phyloP scores from a whole-genome alignment of 805 yeast genomes.

The Ogataea chonburiensis region DNA sequence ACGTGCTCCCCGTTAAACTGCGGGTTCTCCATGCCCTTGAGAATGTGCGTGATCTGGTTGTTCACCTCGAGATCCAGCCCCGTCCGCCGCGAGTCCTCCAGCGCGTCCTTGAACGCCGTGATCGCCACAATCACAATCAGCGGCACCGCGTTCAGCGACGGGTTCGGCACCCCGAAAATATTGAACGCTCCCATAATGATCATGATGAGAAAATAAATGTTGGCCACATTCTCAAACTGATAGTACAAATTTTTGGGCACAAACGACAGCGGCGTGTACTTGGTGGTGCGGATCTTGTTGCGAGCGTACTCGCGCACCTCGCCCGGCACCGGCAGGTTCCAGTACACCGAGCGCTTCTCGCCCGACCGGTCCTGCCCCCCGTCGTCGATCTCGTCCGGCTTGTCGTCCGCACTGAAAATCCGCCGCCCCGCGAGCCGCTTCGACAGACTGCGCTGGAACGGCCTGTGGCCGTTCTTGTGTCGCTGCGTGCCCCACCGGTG shows the following conservation, averaged over 20 bases:
- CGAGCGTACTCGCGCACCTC: constrained; percentile 65
- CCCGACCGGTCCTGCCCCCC: constrained; percentile 29
- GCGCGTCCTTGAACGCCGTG: constrained; percentile 76
- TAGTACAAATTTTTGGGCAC: constrained; percentile 77
- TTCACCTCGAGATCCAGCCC: constrained; percentile 70
- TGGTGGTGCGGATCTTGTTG: constrained; percentile 92
- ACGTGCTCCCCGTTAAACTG: constrained; percentile 65
- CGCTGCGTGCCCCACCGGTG: constrained; percentile 92
- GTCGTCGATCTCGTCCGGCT: constrained; percentile 35
- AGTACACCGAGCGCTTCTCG: constrained; percentile 48
- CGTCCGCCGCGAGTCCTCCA: constrained; percentile 79
- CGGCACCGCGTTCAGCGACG: constrained; percentile 74
- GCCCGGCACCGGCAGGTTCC: constrained; percentile 61
- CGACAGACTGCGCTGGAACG: constrained; percentile 36
- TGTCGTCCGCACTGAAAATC: constrained; percentile 24
- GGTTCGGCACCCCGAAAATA: constrained; percentile 79
- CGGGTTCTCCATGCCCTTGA: constrained; percentile 52
- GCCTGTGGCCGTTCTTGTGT: constrained; percentile 64
- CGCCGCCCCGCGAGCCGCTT: constrained; percentile 23
- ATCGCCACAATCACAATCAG: constrained; percentile 71
- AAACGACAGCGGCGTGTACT: constrained; percentile 87
- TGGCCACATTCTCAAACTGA: constrained; percentile 89
- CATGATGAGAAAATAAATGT: constrained; percentile 77
- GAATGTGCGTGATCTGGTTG: constrained; percentile 68
- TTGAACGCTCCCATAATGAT: constrained; percentile 77